Base-by-base conservation (phyloP, 1,139 yeast species). In the Candida sojae region DNA sequence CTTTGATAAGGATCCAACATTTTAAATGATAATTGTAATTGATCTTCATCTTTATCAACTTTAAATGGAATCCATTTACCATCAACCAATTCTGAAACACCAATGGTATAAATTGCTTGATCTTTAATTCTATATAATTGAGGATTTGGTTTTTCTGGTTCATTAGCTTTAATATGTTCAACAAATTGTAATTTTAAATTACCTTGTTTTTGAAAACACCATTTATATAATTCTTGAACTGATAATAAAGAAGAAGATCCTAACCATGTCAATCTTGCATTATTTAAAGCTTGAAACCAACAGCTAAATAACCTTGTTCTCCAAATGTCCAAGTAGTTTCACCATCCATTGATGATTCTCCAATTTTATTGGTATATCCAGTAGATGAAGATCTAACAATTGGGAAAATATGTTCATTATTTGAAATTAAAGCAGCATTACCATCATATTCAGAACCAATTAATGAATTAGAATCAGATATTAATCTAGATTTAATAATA, bases 1-100 rank as follows among this genome's bases (percentile, higher is more conserved):
- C 99, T 83, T 64, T 91, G 91, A 73, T 92, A 93, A 44, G 99
- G 99, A 66, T 93, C 98, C 57, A 95, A 81, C 95, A 95, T 86
- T 60, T 82, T 83, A 66, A 92, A 83, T 56, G 91, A 91, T 52
- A 95, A 72, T 70, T 95, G 99, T 45, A 91, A 69, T 52, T 83
- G 86, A 49, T 74, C 73, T 42, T 77, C 80, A 6, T 71, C 69
- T 7, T 79, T 65, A 31, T 63, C 57, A 36, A 69, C 67, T 39
- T 60, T 62, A 62, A 66, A 91, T 28, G 97, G 96, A 29, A 67
- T 74, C 97, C 97, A 93, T 50, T 71, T 58, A 23, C 80, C 80
- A 48, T 74, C 70, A 43, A 71, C 63, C 80, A 86, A 86, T 63
- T 86, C 81, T 39, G 88, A 78, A 7, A 92, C 67, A 9, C 84